Evolutionary conservation across 768 basidiomycete genomes (phyloP), one percentile per base, ranked within the genome.

Genomic region (Suillus fuscotomentosus): DNA sequence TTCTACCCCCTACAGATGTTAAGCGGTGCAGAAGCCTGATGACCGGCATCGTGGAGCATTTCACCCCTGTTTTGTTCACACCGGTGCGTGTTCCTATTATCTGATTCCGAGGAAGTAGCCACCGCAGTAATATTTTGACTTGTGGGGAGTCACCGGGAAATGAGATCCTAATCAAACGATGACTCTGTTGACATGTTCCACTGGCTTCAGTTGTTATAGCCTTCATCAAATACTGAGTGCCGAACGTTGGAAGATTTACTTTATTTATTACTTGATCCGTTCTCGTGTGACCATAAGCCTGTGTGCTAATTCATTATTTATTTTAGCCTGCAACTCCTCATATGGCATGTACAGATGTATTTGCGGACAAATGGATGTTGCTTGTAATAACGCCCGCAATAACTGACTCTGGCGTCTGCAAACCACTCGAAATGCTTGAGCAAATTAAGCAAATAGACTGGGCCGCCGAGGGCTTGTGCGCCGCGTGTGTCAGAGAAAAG

Each of bases 11-110:
- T 70, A 80, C 69, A 38, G 74, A 74, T 60, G 63, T 77, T 17
- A 74, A 78, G 60, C 78, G 79, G 43, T 87, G 85, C 68, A 76
- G 74, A 66, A 70, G 70, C n/a, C 78, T 89, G 41, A 83, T 88
- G 82, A 76, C 77, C 8, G 72, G 72, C 36, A 72, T 92, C 65
- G 85, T 92, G 63, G 81, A 81, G 5, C 82, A 89, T 72, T 91
- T 92, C 71, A 88, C 89, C 0, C 89, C 91, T 2, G 78, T 87
- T 42, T 75, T 92, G 0, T 92, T 92, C 72, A 90, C 90, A 2
- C 84, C 88, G 34, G 83, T 76, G 42, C 42, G 74, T 76, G 60
- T 50, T 27, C 8, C 60, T 36, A 48, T 31, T 20, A n/a, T 27
- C 27, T 59, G 15, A 42, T 42, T 59, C 24, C 14, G 24, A 59